A percentile compares a stretch with the other conserved stretches of the same genome.
Conservation (phyloP, 2,329 filamentous ascomycete genomes). For the Zymoseptoria tritici region DNA sequence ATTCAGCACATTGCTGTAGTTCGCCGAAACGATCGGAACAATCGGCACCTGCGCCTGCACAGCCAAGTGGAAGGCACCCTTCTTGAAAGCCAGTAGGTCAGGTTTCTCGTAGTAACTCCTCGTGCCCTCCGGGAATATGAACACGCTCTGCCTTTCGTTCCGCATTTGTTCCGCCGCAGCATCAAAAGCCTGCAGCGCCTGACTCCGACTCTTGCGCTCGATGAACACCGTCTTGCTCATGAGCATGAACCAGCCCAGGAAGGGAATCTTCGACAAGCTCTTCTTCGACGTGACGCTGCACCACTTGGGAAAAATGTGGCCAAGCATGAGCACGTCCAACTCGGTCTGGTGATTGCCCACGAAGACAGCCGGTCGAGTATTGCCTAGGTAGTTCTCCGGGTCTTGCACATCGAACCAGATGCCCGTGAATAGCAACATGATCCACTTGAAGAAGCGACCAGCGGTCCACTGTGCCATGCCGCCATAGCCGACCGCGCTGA, state of each 20-base stretch:
- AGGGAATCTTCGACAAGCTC: slow-evolving; percentile 67
- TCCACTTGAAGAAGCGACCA: slow-evolving; percentile 69
- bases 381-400: slow-evolving; percentile 23
- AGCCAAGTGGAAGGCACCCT: slow-evolving; percentile 94
- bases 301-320: slow-evolving; percentile 79
- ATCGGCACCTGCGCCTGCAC: slow-evolving; percentile 90
- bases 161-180: slow-evolving; percentile 75
- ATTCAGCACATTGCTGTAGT: slow-evolving; percentile 43
- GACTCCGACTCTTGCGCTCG: slow-evolving; percentile 76
- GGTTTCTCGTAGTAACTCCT: slow-evolving; percentile 80
- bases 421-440: slow-evolving; percentile 68
- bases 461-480: slow-evolving; percentile 80
- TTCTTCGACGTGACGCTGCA: slow-evolving; percentile 91
- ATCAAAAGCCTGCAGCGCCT: slow-evolving; percentile 77
- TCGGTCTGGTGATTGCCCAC: slow-evolving; percentile 90
- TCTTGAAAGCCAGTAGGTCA: slow-evolving; percentile 89
- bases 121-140: slow-evolving; percentile 88
- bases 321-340: slow-evolving; percentile 88
- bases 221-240: slow-evolving; percentile 90
- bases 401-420: slow-evolving; percentile 65
- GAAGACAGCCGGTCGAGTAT: slow-evolving; percentile 74
- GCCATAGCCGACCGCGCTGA: slow-evolving; percentile 64
- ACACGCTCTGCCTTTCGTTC: slow-evolving; percentile 59
- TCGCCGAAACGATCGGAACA: slow-evolving; percentile 62
- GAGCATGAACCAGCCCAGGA: slow-evolving; percentile 88